A percentile compares a stretch with the other conserved stretches of the same genome.
Conservation (phyloP, 2,329 filamentous ascomycete genomes). For the Calonectria crousiana region DNA sequence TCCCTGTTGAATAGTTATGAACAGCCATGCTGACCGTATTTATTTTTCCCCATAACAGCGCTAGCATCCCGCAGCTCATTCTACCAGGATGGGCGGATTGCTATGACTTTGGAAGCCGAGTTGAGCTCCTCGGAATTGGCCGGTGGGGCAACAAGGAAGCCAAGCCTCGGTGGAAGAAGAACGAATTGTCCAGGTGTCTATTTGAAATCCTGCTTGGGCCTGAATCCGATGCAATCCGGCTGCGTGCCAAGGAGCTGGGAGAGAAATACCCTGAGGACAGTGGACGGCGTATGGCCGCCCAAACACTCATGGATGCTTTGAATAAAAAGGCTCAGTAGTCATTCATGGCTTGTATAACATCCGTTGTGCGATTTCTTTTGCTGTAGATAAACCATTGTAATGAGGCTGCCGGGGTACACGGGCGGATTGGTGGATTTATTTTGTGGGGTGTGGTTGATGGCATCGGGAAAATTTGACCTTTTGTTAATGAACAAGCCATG, state of each 20-base stretch:
- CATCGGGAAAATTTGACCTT: neutral
- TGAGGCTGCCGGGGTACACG: neutral
- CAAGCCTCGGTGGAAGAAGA: constrained; percentile 12
- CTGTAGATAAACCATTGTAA: neutral
- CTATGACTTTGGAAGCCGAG: constrained; percentile 25
- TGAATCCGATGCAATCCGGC: neutral
- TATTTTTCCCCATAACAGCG: neutral
- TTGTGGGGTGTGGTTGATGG: neutral
- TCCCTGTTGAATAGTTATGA: neutral
- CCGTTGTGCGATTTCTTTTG: neutral
- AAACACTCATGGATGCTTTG: neutral
- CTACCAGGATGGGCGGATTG: constrained; percentile 24
- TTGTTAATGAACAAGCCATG: neutral
- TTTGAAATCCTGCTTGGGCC: constrained; percentile 7
- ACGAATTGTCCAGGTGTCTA: constrained; percentile 2
- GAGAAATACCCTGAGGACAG: neutral
- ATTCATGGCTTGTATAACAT: neutral
- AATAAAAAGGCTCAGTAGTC: neutral
- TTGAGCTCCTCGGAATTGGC: constrained; percentile 19
- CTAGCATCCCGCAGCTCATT: constrained; percentile 24
- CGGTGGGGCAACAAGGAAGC: constrained; percentile 19
- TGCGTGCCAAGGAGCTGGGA: neutral
- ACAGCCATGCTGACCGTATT: neutral
- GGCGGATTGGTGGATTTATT: neutral
- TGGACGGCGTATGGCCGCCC: neutral